These are phyloP conservation scores for Aspergillus candidus DNA, from an alignment of 2,329 filamentous ascomycete species.

Conservation along the genomic window DNA sequence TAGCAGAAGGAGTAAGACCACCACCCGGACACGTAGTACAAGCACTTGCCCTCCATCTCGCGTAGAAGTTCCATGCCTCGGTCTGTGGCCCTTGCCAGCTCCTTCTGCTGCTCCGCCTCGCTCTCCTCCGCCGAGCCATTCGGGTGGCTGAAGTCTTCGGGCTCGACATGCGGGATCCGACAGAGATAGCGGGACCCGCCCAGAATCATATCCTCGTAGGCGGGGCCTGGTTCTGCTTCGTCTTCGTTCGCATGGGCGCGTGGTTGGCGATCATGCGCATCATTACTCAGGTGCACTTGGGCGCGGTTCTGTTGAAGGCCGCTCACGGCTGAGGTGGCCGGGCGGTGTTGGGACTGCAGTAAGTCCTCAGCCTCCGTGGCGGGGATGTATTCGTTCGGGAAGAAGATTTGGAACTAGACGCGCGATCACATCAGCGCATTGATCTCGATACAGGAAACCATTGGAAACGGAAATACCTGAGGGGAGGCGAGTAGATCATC, in stretches of 20 bases:
- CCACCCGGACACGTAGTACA: constrained; percentile 83
- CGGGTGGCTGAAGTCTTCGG: constrained; percentile 59
- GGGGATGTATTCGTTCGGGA: constrained; percentile 65
- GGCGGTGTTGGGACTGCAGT: constrained; percentile 19
- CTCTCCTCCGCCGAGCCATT: constrained; percentile 51
- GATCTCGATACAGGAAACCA: neutral
- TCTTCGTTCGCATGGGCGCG: constrained; percentile 52
- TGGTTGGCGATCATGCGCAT: constrained; percentile 1
- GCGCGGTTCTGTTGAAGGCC: constrained; percentile 16
- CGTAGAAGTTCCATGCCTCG: constrained; percentile 75
- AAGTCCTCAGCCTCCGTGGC: constrained; percentile 64
- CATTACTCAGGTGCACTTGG: constrained; percentile 22
- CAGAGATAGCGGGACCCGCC: constrained; percentile 72
- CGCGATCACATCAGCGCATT: neutral
- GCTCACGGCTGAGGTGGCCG: constrained; percentile 10
- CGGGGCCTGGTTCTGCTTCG: constrained; percentile 13
- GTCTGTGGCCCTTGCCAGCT: constrained; percentile 68
- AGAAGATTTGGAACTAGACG: constrained; percentile 70
- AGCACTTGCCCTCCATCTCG: constrained; percentile 70
- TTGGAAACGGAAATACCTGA: constrained; percentile 51
- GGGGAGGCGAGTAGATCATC: constrained; percentile 84
- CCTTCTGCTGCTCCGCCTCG: constrained; percentile 68
- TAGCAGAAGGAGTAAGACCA: constrained; percentile 97
- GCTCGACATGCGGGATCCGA: constrained; percentile 66
- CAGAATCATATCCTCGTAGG: constrained; percentile 70